Base-by-base conservation (phyloP, 257 asterid genomes). In the Knoxia roxburghii region DNA sequence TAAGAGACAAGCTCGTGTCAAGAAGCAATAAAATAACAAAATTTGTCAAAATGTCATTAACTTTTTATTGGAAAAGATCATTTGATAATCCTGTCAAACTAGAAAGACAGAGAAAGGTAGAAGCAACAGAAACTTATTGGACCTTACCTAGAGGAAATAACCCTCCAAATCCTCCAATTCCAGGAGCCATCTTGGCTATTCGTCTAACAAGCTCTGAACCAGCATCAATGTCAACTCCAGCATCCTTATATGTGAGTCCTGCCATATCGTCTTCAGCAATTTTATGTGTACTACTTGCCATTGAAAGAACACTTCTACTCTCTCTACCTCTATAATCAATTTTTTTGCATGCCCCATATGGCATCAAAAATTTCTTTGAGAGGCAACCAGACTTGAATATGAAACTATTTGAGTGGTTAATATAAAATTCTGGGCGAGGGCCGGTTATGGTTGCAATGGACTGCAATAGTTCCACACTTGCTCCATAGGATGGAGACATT, bases 161-260 rank as follows among this genome's bases (percentile, higher is more conserved):
- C 62, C 98, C 98, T 63, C 98, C 97, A 65, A 93, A 93, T n/a
- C 97, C 98, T 62, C 98, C 98, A 51, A 92, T 86, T 37, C 98
- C 98, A 11, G 98, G 97, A 49, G 97, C 95, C 98, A 93, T 83
- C 74, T 88, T 88, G 70, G 96, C 96, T 8, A 93, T 93, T 74
- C 99, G 83, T 77, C 68, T 68, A 50, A 93, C 98, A 63, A 93
- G 96, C 79, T 93, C 98, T 11, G 98, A 76, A 41, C 98, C 98
- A 7, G 98, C 95, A 80, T 93, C 97, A 46, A 93, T 93, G 77
- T 93, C 97, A 37, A 93, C 99, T 39, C 99, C 99, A 9, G 99
- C 95, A 63, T 79, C 97, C 79, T 90, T 93, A 72, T 93, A 93
- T 1, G 97, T 93, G 64, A 93, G 89, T 48, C 81, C 74, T 32